phyloP scores from a whole-genome alignment of 2,329 filamentous ascomycete genomes.

The Aureobasidium sp. region DNA sequence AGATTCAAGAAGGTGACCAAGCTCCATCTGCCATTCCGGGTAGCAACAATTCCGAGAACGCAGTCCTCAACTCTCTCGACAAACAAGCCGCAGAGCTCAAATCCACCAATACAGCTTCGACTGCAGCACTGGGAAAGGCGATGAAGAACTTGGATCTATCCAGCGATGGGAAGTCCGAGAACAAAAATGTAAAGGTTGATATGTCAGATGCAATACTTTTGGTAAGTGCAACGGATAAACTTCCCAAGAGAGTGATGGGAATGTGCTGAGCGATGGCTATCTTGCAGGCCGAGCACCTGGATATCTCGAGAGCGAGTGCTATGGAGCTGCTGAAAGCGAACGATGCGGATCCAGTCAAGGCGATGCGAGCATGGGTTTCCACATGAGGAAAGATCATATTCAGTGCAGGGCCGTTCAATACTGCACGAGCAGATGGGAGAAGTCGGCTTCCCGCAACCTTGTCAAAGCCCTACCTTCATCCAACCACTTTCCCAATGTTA shows the following conservation, averaged over 20 bases:
- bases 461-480: no score
- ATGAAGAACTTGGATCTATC: constrained; percentile 66
- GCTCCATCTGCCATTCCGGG: constrained; percentile 58
- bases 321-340: constrained; percentile 78
- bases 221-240: constrained; percentile 55
- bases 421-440: no score
- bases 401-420: no score
- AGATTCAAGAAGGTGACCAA: constrained; percentile 66
- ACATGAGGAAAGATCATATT: constrained; percentile 22
- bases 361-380: constrained; percentile 67
- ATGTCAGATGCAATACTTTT: constrained; percentile 74
- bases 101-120: constrained; percentile 67
- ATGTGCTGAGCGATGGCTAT: constrained; percentile 21
- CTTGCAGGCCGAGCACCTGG: constrained; percentile 73
- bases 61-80: constrained; percentile 77
- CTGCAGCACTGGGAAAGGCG: constrained; percentile 75
- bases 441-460: no score
- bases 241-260: no score
- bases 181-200: constrained; percentile 73
- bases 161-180: neutral
- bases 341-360: constrained; percentile 74
- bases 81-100: constrained; percentile 44
- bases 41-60: constrained; percentile 80
- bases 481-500: no score
- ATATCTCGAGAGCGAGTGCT: constrained; percentile 75